Percentiles rank a stretch among this genome's conserved stretches.
These are phyloP conservation scores for Aegle marmelos DNA, from an alignment of 345 rosid species.

Conservation along the genomic window DNA sequence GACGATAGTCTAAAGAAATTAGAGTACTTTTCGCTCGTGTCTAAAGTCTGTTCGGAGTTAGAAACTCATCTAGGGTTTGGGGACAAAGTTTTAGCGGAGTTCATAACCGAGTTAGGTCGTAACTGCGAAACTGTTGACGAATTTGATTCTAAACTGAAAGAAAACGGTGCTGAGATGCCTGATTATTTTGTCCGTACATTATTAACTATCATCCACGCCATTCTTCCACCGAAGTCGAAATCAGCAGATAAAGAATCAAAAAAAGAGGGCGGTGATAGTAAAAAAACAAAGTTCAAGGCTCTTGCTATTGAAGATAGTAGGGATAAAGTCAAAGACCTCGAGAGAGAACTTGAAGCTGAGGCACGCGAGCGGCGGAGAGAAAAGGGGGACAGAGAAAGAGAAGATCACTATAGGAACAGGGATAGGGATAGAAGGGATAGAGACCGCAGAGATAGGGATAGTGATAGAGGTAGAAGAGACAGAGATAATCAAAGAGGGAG, in stretches of 20 bases:
- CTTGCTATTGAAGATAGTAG: conserved; percentile 60
- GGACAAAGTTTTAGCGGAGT: conserved; percentile 77
- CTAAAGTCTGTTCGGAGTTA: conserved; percentile 79
- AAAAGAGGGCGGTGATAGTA: conserved; percentile 36
- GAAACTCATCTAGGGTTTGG: conserved; percentile 77
- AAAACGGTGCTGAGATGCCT: conserved; percentile 79
- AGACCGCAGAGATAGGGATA: conserved; percentile 1
- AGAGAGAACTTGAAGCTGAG: conserved; percentile 59
- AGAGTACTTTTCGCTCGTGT: conserved; percentile 65
- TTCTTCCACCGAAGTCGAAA: conserved; percentile 60
- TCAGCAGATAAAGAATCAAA: conserved; percentile 35
- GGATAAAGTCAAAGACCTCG: conserved; percentile 72
- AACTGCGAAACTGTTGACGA: conserved; percentile 60
- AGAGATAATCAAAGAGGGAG: conserved; percentile 23
- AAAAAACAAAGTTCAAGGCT: conserved; percentile 52
- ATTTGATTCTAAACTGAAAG: conserved; percentile 67
- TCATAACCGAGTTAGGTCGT: conserved; percentile 67
- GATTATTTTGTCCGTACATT: conserved; percentile 86
- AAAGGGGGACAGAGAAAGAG: conserved; percentile 19
- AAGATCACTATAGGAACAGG: conserved; percentile 14
- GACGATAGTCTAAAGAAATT: conserved; percentile 46
- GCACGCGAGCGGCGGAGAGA: conserved; percentile 29
- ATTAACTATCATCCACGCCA: conserved; percentile 74
- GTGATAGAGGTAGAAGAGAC: conserved; percentile 24
- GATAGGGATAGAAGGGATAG: conserved; percentile 19